phyloP scores from a whole-genome alignment of 2,329 filamentous ascomycete species.

The Penicillium carneum region DNA sequence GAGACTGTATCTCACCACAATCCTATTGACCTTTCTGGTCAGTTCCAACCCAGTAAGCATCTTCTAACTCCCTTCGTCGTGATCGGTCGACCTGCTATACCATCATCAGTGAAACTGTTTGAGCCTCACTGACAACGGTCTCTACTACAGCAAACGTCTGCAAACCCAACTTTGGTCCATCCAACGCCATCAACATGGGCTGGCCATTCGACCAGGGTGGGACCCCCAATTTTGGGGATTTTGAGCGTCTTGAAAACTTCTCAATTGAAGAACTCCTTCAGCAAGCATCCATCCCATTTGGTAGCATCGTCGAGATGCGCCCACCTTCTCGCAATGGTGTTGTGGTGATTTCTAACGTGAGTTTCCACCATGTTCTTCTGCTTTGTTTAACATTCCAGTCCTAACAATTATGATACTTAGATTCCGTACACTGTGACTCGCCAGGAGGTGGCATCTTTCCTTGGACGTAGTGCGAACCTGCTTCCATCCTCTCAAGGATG shows the following conservation, averaged over 20 bases:
- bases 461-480: slow-evolving; percentile 54
- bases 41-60: background rate
- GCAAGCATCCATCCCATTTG: background rate
- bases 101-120: too few relatives aligned
- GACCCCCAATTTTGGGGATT: background rate
- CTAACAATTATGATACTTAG: slow-evolving; percentile 29
- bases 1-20: background rate
- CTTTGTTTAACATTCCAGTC: background rate
- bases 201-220: background rate
- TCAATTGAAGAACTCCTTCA: slow-evolving; percentile 5
- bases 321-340: slow-evolving; percentile 1
- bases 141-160: background rate
- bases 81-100: background rate
- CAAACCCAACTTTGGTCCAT: accelerated
- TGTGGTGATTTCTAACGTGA: slow-evolving; percentile 14
- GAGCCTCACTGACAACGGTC: background rate
- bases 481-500: slow-evolving; percentile 50
- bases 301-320: background rate
- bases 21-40: background rate
- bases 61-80: background rate
- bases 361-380: slow-evolving; percentile 12
- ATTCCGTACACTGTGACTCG: slow-evolving; percentile 61
- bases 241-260: background rate
- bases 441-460: slow-evolving; percentile 57
- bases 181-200: background rate